Evolutionary conservation across 2,329 filamentous ascomycete species (phyloP).

Genomic region (Aspergillus sp.): DNA sequence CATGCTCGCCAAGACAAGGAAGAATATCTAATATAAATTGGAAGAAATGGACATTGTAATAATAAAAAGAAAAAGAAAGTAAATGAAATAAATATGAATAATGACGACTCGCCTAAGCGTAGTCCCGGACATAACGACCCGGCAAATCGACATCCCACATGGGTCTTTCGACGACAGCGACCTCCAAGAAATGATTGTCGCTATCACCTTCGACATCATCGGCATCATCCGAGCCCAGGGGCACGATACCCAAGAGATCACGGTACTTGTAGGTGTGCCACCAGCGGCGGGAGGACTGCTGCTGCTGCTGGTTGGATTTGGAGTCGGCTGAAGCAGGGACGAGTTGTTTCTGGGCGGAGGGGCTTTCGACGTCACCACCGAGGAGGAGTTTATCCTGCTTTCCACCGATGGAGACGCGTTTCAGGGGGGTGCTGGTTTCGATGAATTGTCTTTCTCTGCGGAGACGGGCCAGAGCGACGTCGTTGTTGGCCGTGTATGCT

Average conservation of each 20-base stretch:
- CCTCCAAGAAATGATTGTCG: conserved; percentile 55
- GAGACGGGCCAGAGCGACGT: conserved; percentile 35
- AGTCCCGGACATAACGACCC: conserved; percentile 66
- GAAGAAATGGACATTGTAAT: background rate
- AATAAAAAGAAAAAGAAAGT: background rate
- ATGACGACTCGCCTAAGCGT: conserved; percentile 28
- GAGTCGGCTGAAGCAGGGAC: conserved; percentile 24
- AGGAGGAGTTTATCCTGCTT: conserved; percentile 18
- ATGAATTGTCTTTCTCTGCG: conserved; percentile 26
- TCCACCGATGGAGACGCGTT: conserved; percentile 14
- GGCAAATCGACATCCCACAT: conserved; percentile 79
- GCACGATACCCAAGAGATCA: conserved; percentile 78
- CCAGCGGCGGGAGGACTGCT: conserved; percentile 37
- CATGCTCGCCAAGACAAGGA: conserved; percentile 13
- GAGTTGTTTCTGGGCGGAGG: conserved; percentile 27
- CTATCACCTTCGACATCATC: conserved; percentile 19
- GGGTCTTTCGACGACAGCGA: conserved; percentile 85
- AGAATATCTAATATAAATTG: background rate
- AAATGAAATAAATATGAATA: background rate
- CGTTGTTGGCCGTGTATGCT: conserved; percentile 31
- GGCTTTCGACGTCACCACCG: conserved; percentile 19
- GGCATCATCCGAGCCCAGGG: conserved; percentile 48
- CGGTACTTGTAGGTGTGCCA: conserved; percentile 94
- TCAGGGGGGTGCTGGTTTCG: conserved; percentile 25
- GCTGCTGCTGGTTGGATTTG: conserved; percentile 18